Conservation (phyloP, 2,329 filamentous ascomycete genomes). For the Orbilia quercus region DNA sequence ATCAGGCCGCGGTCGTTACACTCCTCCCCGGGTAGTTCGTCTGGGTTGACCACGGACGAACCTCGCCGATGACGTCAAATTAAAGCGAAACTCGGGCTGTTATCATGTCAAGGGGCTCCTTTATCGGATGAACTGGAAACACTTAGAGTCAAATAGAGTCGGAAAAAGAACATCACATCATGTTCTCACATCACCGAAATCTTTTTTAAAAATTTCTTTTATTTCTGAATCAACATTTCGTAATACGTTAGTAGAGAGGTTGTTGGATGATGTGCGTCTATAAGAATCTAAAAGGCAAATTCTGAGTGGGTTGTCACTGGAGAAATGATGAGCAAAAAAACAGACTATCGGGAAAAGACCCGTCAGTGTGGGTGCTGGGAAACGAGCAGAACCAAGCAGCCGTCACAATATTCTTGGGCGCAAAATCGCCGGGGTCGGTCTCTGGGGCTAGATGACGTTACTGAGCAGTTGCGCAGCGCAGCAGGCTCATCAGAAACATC, state of each 20-base stretch:
- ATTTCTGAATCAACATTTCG: background rate
- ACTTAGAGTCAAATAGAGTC: too few relatives aligned
- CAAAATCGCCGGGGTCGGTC: slow-evolving; percentile 39
- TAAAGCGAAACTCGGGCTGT: slow-evolving; percentile 51
- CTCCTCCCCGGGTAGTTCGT: background rate
- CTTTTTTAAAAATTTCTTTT: too few relatives aligned
- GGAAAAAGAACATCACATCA: background rate
- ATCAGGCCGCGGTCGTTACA: slow-evolving; percentile 32
- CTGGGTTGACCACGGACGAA: slow-evolving; percentile 10
- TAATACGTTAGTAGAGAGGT: background rate
- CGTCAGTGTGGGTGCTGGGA: slow-evolving; percentile 56
- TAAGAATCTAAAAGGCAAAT: background rate
- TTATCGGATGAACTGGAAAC: slow-evolving; percentile 51
- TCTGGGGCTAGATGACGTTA: slow-evolving; percentile 52
- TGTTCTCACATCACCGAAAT: background rate
- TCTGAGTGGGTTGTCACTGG: slow-evolving; percentile 1
- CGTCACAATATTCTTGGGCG: slow-evolving; percentile 49
- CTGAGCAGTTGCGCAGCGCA: slow-evolving; percentile 30
- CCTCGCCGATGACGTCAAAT: slow-evolving; percentile 56
- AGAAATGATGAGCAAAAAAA: slow-evolving; percentile 19
- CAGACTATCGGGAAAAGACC: slow-evolving; percentile 52
- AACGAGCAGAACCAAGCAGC: slow-evolving; percentile 39
- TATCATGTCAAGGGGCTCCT: slow-evolving; percentile 19
- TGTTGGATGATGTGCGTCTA: background rate
- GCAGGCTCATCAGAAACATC: slow-evolving; percentile 52